Evolutionary conservation across 805 yeast genomes (phyloP).

Genomic region (Starmerella sp.): DNA sequence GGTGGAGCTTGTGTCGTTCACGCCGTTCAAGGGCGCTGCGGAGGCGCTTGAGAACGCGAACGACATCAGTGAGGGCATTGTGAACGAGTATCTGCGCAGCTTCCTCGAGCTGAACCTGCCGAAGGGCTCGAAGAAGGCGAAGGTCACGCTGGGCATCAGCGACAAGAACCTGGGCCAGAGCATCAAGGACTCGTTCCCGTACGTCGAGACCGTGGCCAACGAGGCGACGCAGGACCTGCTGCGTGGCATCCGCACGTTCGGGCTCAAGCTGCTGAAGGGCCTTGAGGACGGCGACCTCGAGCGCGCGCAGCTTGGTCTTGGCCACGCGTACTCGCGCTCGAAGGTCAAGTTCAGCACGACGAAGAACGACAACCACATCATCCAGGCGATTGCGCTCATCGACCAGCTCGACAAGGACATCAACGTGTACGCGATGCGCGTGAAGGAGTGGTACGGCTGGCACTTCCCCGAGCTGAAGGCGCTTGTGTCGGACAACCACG

Average conservation of each 20-base stretch:
- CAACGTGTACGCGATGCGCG: conserved; percentile 94
- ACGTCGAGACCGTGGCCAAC: conserved; percentile 78
- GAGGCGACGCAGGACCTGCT: conserved; percentile 90
- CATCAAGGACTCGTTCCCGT: conserved; percentile 80
- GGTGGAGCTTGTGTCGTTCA: conserved; percentile 86
- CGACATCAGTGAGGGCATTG: conserved; percentile 94
- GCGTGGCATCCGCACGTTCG: conserved; percentile 89
- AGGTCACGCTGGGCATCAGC: conserved; percentile 72
- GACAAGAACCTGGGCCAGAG: conserved; percentile 95
- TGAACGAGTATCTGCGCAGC: conserved; percentile 81
- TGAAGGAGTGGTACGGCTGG: conserved; percentile 98
- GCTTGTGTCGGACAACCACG: conserved; percentile 79
- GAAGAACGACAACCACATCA: conserved; percentile 97
- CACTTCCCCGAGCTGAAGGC: conserved; percentile 95
- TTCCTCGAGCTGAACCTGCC: conserved; percentile 87
- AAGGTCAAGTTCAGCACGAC: conserved; percentile 98
- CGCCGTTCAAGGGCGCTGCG: conserved; percentile 98
- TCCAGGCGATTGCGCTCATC: conserved; percentile 94
- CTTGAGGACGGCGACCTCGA: conserved; percentile 91
- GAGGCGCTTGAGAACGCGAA: conserved; percentile 98
- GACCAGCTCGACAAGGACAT: conserved; percentile 98
- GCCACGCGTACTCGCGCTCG: conserved; percentile 98
- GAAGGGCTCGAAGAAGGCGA: conserved; percentile 46
- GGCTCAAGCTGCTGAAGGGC: conserved; percentile 78
- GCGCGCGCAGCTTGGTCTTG: conserved; percentile 96